Evolutionary conservation across 2,329 filamentous ascomycete genomes (phyloP), one percentile per base, ranked within the genome.

Genomic region (Aureobasidium sp.): DNA sequence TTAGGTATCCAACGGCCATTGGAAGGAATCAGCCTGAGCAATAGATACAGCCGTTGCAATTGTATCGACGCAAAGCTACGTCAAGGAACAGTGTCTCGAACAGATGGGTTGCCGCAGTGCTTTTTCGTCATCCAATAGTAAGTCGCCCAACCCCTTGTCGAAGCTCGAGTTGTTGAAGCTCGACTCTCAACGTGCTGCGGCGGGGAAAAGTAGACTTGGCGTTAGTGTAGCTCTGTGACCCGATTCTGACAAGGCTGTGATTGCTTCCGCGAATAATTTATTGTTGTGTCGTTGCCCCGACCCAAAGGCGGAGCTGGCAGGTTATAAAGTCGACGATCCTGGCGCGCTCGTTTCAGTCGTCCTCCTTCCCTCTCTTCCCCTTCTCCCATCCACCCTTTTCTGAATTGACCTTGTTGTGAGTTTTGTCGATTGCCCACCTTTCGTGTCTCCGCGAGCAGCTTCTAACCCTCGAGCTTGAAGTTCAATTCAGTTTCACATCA

Each of bases 241-340:
- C 54, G 54, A 59, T 59, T 59, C 54, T 45, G 39, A 40, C 52
- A 57, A 47, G 53, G 53, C 53, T 57, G 29, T 35, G 53, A 47
- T 47, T 48, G 40, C 48, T 48, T 59, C 42, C 44, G 42, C 44
- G 29, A 59, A 59, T 47, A 35, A 48, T 59, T 59, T 59, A 59
- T 57, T 57, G 24, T 59, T 59, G 53, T 57, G 53, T 57, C 42
- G 54, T 59, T 48, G 54, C 19, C 54, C 54, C 54, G 42, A 59
- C 42, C 37, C 37, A 24, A 54, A 54, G 50, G 37, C 50, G 50
- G 50, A 40, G 54, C 54, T 59, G 54, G 42, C 44, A 47, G 42
- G 54, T 59, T 59, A 59, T 59, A 59, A 59, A 59, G 54, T 59
- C 44, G 54, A 48, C 40, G 53, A 45, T 47, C 50, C 45, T 48